Evolutionary conservation across 2,329 filamentous ascomycete genomes (phyloP).

Genomic region (Fusarium hostae): DNA sequence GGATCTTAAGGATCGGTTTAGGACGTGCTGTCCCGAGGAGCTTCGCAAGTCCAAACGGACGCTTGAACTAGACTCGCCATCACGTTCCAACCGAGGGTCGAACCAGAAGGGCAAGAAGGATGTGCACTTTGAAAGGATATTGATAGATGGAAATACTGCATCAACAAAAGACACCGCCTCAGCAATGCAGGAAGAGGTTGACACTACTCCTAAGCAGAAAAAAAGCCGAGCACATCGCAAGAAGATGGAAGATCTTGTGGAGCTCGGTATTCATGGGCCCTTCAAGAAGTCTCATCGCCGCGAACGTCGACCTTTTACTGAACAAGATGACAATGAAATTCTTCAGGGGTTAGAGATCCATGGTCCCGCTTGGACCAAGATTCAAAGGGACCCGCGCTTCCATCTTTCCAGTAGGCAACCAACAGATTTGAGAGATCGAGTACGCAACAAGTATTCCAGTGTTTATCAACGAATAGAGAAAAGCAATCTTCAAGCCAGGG

Average conservation of each 20-base stretch:
- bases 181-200: constrained; percentile 43
- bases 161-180: constrained; percentile 44
- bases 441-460: constrained; percentile 71
- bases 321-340: constrained; percentile 71
- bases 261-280: constrained; percentile 69
- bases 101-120: constrained; percentile 58
- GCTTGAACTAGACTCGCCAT: constrained; percentile 38
- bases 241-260: constrained; percentile 64
- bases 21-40: constrained; percentile 73
- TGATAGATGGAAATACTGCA: constrained; percentile 59
- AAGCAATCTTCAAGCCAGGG: constrained; percentile 59
- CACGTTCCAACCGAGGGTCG: constrained; percentile 40
- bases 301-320: constrained; percentile 69
- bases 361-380: constrained; percentile 73
- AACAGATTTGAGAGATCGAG: constrained; percentile 71
- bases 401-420: constrained; percentile 68
- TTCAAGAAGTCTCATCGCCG: constrained; percentile 72
- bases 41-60: constrained; percentile 58
- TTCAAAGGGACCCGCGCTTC: constrained; percentile 69
- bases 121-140: constrained; percentile 65
- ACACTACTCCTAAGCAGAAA: constrained; percentile 55
- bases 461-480: constrained; percentile 68
- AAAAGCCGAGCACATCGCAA: constrained; percentile 66
- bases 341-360: constrained; percentile 68
- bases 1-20: constrained; percentile 73